phyloP scores from a whole-genome alignment of 805 yeast species.

The Brettanomyces sp. region DNA sequence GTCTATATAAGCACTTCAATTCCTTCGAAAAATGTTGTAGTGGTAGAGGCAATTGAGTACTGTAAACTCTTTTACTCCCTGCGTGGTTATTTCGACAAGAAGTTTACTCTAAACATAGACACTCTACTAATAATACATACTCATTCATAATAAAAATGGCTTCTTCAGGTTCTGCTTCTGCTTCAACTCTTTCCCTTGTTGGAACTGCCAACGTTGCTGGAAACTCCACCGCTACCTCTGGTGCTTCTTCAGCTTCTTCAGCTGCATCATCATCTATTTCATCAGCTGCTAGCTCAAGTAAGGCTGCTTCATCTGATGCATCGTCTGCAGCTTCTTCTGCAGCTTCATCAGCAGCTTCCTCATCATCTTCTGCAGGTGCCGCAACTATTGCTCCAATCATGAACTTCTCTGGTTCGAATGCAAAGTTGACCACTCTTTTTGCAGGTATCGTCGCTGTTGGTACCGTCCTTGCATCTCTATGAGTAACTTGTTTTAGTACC shows the following conservation, averaged over 20 bases:
- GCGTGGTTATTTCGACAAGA: no score
- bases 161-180: conserved; percentile 5
- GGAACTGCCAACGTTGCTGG: conserved; percentile 17
- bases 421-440: conserved; percentile 20
- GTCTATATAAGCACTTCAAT: no score
- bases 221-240: conserved; percentile 5
- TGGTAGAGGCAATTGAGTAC: no score
- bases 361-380: conserved; percentile 18
- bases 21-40: no score
- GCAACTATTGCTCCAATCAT: conserved; percentile 13
- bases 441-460: conserved; percentile 22
- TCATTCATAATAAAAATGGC: not conserved
- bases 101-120: no score
- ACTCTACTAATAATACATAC: no score
- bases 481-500: conserved; percentile 3
- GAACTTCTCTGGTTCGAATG: conserved; percentile 21
- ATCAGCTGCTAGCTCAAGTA: conserved; percentile 5
- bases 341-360: conserved; percentile 10
- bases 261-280: conserved; percentile 3
- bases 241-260: conserved; percentile 9
- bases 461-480: conserved; percentile 20
- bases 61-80: no score
- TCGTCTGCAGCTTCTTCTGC: conserved; percentile 6
- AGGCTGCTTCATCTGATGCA: conserved; percentile 2
- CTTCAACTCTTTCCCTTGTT: conserved; percentile 14